phyloP scores from a whole-genome alignment of 2,329 filamentous ascomycete species.

The Neopestalotiopsis sp. region DNA sequence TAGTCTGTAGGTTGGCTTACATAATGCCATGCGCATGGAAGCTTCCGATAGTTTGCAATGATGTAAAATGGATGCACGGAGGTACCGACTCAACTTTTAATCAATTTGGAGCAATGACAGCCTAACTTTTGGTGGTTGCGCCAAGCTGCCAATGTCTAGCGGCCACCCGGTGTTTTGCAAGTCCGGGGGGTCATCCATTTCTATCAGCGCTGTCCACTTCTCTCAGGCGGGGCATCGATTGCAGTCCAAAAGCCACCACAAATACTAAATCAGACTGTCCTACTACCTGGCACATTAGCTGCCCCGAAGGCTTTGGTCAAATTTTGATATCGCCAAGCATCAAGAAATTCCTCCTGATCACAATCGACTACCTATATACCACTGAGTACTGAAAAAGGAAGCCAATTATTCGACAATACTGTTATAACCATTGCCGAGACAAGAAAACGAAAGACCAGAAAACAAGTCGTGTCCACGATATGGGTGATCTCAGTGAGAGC shows the following conservation, averaged over 20 bases:
- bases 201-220: constrained; percentile 9
- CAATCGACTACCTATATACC: not conserved
- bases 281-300: not conserved
- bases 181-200: not conserved
- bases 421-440: not conserved
- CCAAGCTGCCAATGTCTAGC: not conserved
- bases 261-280: not conserved
- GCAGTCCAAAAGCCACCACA: not conserved
- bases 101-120: not conserved
- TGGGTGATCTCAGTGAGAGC: not conserved
- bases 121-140: not conserved
- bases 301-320: not conserved
- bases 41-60: not conserved
- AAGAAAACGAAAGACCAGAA: not conserved
- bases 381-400: not conserved
- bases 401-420: not conserved
- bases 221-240: not conserved
- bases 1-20: not conserved
- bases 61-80: not conserved
- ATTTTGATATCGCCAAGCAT: not conserved
- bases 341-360: not conserved
- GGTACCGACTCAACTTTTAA: not conserved
- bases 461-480: not conserved
- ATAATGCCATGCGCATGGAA: not conserved
- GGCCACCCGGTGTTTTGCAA: constrained; percentile 10